Conservation (phyloP, 306 rosid genomes). For the Prunus padus region DNA sequence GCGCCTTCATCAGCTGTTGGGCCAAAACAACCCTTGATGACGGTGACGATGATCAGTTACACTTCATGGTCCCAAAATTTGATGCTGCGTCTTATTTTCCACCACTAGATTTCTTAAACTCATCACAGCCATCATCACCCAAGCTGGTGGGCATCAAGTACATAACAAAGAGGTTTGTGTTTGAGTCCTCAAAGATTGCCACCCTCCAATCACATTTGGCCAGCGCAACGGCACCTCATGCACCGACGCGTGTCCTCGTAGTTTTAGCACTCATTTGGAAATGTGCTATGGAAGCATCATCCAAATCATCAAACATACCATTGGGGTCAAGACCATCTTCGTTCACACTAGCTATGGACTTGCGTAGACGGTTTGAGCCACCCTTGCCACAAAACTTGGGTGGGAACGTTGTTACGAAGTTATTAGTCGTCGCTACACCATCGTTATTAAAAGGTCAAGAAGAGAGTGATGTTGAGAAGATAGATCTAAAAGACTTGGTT, state of each 20-base stretch:
- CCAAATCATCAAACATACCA: background rate
- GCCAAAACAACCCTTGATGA: background rate
- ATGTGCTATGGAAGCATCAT: constrained; percentile 5
- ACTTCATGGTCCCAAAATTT: background rate
- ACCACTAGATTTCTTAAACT: background rate
- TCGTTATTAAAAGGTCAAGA: too few species aligned
- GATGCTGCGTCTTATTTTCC: constrained; percentile 7
- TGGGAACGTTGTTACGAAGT: background rate
- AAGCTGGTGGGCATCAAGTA: background rate
- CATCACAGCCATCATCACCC: background rate
- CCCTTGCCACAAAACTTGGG: background rate
- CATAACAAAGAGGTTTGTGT: constrained; percentile 19
- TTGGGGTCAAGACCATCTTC: background rate
- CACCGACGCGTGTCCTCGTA: constrained; percentile 15
- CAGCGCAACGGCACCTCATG: background rate
- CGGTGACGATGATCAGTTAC: background rate
- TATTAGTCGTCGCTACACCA: background rate
- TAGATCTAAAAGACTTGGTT: background rate
- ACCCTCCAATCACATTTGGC: background rate
- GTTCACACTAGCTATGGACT: background rate
- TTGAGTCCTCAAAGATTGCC: background rate
- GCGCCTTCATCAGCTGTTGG: background rate
- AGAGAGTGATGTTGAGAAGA: background rate
- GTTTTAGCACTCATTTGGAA: constrained; percentile 28
- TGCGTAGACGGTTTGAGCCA: background rate